Evolutionary conservation across 352 stramenopile species (phyloP).

Genomic region (Globisporangium rhizosaccharum): DNA sequence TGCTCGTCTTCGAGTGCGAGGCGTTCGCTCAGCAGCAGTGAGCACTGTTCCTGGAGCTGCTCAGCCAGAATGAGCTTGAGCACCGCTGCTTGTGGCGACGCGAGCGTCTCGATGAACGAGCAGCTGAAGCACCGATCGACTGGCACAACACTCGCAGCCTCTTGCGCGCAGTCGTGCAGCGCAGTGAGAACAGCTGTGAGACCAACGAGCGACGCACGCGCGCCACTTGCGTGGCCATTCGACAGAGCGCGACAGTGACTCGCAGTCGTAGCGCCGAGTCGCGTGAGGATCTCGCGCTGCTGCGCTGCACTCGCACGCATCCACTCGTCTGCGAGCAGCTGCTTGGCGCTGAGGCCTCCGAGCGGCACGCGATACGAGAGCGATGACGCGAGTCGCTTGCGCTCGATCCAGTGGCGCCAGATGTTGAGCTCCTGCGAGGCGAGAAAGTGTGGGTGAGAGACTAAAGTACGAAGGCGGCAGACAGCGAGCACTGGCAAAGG

Average conservation of each 20-base stretch:
- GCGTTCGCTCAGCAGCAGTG: slow-evolving; percentile 52
- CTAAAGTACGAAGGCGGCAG: background rate
- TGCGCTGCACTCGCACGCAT: slow-evolving; percentile 11
- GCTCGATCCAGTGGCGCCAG: slow-evolving; percentile 49
- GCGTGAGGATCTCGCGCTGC: slow-evolving; percentile 11
- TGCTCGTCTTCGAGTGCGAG: slow-evolving; percentile 36
- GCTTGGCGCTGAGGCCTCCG: slow-evolving; percentile 42
- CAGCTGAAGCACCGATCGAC: slow-evolving; percentile 41
- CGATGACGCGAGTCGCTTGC: slow-evolving; percentile 15
- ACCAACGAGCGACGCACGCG: slow-evolving; percentile 1
- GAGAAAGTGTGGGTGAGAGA: background rate
- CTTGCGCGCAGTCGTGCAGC: slow-evolving; percentile 1
- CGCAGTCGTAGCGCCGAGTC: slow-evolving; percentile 10
- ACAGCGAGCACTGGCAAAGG: background rate
- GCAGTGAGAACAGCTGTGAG: slow-evolving; percentile 8
- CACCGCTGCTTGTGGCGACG: slow-evolving; percentile 41
- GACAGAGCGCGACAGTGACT: slow-evolving; percentile 13
- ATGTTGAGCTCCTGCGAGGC: slow-evolving; percentile 56
- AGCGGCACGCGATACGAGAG: slow-evolving; percentile 29
- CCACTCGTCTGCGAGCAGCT: slow-evolving; percentile 50
- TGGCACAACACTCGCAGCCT: background rate
- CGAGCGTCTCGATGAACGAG: slow-evolving; percentile 30
- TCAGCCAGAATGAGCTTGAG: slow-evolving; percentile 69
- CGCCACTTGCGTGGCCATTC: background rate
- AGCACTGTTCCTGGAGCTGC: slow-evolving; percentile 67